Evolutionary conservation across 2,329 filamentous ascomycete species (phyloP).

Genomic region (Hansfordia pulvinata): DNA sequence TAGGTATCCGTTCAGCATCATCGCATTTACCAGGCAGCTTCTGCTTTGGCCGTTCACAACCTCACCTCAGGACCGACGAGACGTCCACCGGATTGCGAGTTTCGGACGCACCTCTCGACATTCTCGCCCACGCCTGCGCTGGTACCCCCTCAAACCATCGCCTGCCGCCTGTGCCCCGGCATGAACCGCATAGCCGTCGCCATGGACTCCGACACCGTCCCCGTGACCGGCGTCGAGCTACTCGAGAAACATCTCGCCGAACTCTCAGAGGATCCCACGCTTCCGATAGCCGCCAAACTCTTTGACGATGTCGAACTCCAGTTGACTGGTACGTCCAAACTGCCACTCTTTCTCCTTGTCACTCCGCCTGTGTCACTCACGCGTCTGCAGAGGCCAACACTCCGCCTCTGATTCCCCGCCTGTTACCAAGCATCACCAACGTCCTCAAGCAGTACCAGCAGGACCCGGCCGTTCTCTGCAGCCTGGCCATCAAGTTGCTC

Average conservation of each 20-base stretch:
- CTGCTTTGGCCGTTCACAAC: too few species aligned
- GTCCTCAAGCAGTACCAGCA: constrained; percentile 36
- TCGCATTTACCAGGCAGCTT: too few species aligned
- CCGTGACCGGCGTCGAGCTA: constrained; percentile 37
- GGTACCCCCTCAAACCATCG: background rate
- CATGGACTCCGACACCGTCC: constrained; percentile 26
- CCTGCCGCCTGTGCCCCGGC: background rate
- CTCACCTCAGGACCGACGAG: too few species aligned
- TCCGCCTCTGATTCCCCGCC: constrained; percentile 31
- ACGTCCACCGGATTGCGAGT: too few species aligned
- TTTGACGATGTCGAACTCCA: constrained; percentile 48
- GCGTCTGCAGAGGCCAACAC: constrained; percentile 31
- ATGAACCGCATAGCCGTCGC: constrained; percentile 21
- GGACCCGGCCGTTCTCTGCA: constrained; percentile 36
- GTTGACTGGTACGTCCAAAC: constrained; percentile 29
- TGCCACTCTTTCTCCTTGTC: background rate
- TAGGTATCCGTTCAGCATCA: too few species aligned
- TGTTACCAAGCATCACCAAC: constrained; percentile 38
- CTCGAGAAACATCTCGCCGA: constrained; percentile 39
- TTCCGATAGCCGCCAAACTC: constrained; percentile 30
- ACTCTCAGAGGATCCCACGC: constrained; percentile 27
- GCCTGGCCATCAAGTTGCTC: constrained; percentile 41
- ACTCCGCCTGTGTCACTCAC: background rate
- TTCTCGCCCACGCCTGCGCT: background rate
- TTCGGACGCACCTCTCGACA: too few species aligned